Percentiles rank a stretch among this genome's conserved stretches.
These are phyloP conservation scores for Kwoniella newhampshirensis DNA, from an alignment of 768 basidiomycete genomes.

Conservation along the genomic window DNA sequence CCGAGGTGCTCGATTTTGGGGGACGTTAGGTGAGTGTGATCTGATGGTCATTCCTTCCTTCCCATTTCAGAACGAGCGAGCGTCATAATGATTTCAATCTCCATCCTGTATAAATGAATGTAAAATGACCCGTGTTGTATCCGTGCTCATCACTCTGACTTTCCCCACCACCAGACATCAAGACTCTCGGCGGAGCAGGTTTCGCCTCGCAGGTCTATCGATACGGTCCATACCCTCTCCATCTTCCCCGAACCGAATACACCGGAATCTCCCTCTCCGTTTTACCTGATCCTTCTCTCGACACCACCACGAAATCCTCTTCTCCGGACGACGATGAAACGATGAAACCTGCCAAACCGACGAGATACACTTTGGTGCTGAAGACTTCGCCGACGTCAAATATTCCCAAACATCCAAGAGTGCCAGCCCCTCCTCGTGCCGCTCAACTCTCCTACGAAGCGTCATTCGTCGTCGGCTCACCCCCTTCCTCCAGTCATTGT, in stretches of 20 bases:
- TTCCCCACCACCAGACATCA: slow-evolving; percentile 50
- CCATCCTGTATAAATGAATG: background rate
- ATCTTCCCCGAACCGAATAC: slow-evolving; percentile 31
- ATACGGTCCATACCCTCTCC: slow-evolving; percentile 42
- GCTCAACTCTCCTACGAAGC: slow-evolving; percentile 47
- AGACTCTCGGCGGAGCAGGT: slow-evolving; percentile 55
- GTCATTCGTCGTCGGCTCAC: slow-evolving; percentile 23
- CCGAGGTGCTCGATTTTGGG: slow-evolving; percentile 47
- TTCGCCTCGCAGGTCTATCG: slow-evolving; percentile 55
- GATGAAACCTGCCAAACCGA: slow-evolving; percentile 14
- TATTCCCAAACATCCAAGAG: slow-evolving; percentile 37
- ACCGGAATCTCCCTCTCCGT: slow-evolving; percentile 21
- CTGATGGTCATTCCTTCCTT: background rate
- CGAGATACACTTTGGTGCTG: slow-evolving; percentile 47
- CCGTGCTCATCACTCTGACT: background rate
- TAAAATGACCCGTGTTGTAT: background rate
- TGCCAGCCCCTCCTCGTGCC: slow-evolving; percentile 32
- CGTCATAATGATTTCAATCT: background rate
- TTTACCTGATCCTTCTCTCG: slow-evolving; percentile 13
- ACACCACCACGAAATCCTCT: background rate
- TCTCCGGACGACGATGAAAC: slow-evolving; percentile 8
- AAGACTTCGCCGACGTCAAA: slow-evolving; percentile 41
- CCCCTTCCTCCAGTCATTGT: background rate
- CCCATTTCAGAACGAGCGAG: too few species aligned
- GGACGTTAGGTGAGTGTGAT: slow-evolving; percentile 44